Base-by-base conservation (phyloP, 164 flowering plant species). In the Umbilicus rupestris region DNA sequence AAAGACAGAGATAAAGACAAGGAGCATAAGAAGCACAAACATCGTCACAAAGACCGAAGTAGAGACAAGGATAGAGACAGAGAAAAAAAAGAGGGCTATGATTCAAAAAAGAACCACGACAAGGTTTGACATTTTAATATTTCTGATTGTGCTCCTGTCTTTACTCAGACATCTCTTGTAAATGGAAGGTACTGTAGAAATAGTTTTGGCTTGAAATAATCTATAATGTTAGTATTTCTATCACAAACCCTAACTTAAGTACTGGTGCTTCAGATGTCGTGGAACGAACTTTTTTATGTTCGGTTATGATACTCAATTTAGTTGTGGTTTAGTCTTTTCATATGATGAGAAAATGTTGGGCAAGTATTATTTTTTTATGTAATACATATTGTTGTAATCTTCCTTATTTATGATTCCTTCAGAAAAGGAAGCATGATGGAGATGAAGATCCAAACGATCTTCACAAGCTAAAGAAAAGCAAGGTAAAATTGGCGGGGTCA, bases 391-490 rank as follows among this genome's bases (percentile, higher is more conserved):
- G 1, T 24, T 39, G 20, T 63, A 10, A 59, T 30, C 37, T 8
- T 39, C 35, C 5, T 62, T 17, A 60, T 39, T 8, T 31, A 49
- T 55, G 65, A 30, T 79, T 77, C 10, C 24, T 28, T 67, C 86
- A 88, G 95, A 88, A 84, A 75, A 80, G 89, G 77, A 88, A 85
- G 79, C 86, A 82, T 69, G 95, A 86, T 73, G 95, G 84, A 29
- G 83, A 72, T 66, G 90, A 86, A 67, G 93, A 87, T 72, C 67
- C 74, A 17, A 65, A 72, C 69, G 96, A 89, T 69, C 66, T 81
- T 68, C 86, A 80, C 65, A 78, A 71, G 62, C 78, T 78, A 74
- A 80, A 80, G 76, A 80, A 80, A 76, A 80, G 76, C 71, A 80
- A 80, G 83, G 83, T 80, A 78, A 68, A 50, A 28, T 29, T 11